Base-by-base conservation (phyloP, 805 yeast species). In the Crinitomyces ghanaensis region DNA sequence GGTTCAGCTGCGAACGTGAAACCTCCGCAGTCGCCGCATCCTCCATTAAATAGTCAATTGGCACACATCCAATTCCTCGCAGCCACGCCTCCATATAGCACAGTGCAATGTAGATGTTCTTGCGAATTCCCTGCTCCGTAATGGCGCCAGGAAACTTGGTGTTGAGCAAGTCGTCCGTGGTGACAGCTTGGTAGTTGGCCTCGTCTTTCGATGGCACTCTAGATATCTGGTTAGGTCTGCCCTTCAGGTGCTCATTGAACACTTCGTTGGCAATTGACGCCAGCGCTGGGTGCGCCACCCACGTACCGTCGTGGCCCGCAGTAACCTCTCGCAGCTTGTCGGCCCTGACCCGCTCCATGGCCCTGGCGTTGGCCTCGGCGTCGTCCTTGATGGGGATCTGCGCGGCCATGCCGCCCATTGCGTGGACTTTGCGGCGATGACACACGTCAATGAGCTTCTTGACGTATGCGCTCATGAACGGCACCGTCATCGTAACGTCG, bases 361-460 rank as follows among this genome's bases (percentile, higher is more conserved):
- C 80, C 28, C 59, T 60, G 46, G 57, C 62, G 60, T 74, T 73
- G 42, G 75, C 72, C 35, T 53, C 67, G 27, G 62, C 62, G 45
- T 74, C 79, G 32, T 63, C 62, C 62, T 74, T 74, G 59, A 74
- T 73, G 26, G 81, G 81, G 46, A 74, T 74, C 56, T 72, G 77
- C 6, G 81, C 82, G 34, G 81, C 81, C 82, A 74, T 74, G 37
- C 82, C 82, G 33, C 82, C 82, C 68, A 74, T 71, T 26, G 82
- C 82, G 49, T 74, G 79, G 19, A 75, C 81, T 43, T 74, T 74
- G 44, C 82, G 66, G 57, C 65, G 65, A 59, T 75, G 82, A 50
- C 78, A 70, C 31, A 79, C 73, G 57, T 74, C 60, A 44, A 76
- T 74, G 50, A 75, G 63, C 39, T 72, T 60, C 46, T 69, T 68